These are phyloP conservation scores for Quercus berberidifolia DNA, from an alignment of 306 rosid genomes.

Conservation along the genomic window DNA sequence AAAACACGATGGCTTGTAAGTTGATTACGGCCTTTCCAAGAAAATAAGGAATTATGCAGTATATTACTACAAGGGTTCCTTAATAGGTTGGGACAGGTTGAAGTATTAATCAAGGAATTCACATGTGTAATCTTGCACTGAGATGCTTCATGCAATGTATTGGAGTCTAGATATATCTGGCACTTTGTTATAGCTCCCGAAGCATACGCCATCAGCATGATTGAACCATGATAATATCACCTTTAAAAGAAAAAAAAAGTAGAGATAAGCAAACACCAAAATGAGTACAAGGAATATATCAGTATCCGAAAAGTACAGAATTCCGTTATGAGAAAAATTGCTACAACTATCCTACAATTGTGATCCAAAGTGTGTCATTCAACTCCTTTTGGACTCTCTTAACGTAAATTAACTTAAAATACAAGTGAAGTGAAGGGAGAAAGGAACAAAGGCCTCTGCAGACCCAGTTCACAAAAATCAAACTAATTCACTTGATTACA, in stretches of 20 bases:
- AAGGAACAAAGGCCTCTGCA: background rate
- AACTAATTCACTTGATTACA: background rate
- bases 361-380: background rate
- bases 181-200: slow-evolving; percentile 46
- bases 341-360: background rate
- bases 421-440: background rate
- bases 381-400: background rate
- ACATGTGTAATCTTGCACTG: slow-evolving; percentile 46
- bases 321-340: background rate
- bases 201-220: slow-evolving; percentile 68
- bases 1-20: slow-evolving; percentile 42
- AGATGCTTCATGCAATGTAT: slow-evolving; percentile 39
- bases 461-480: background rate
- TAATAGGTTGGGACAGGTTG: slow-evolving; percentile 26
- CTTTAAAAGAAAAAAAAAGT: slow-evolving; percentile 22
- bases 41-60: slow-evolving; percentile 38
- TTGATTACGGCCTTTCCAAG: slow-evolving; percentile 53
- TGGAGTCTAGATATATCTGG: slow-evolving; percentile 33
- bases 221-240: slow-evolving; percentile 60
- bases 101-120: slow-evolving; percentile 34
- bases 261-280: background rate
- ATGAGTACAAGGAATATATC: background rate
- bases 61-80: slow-evolving; percentile 31
- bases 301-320: background rate
- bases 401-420: background rate